A percentile compares a stretch with the other conserved stretches of the same genome.
These are phyloP conservation scores for Eudorina sp. DNA, from an alignment of 139 green algal species.

Conservation along the genomic window DNA sequence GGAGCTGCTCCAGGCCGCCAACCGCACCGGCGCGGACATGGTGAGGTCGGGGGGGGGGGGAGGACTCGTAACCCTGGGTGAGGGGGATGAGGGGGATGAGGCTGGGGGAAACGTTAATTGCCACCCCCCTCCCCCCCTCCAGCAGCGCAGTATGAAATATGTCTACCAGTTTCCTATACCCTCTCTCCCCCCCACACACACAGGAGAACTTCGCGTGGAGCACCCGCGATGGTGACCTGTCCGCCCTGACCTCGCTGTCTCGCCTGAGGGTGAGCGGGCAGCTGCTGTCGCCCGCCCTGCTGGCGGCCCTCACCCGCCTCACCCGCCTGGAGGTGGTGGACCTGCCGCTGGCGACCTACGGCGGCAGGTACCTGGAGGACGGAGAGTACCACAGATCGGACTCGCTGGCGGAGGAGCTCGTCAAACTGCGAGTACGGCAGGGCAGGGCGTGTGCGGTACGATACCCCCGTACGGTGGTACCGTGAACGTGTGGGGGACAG, in stretches of 20 bases:
- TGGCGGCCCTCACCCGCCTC: neutral
- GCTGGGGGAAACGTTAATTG: too few species aligned
- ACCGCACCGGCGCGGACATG: neutral
- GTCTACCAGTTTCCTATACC: neutral
- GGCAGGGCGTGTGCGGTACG: too few species aligned
- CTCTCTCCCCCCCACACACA: neutral
- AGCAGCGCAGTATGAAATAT: neutral
- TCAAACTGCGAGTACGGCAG: too few species aligned
- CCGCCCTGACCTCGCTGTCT: neutral
- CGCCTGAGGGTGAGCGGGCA: neutral
- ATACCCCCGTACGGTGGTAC: too few species aligned
- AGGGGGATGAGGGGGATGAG: too few species aligned
- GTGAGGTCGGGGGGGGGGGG: too few species aligned
- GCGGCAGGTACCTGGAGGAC: neutral
- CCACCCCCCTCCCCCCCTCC: neutral
- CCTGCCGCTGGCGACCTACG: neutral
- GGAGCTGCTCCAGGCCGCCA: slow-evolving; percentile 21
- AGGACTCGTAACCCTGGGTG: too few species aligned
- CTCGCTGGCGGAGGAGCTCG: too few species aligned
- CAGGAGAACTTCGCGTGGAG: neutral
- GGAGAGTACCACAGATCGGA: too few species aligned
- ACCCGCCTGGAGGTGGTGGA: neutral
- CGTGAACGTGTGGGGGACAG: too few species aligned
- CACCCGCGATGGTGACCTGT: neutral
- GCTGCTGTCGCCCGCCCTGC: slow-evolving; percentile 1